A percentile compares a stretch with the other conserved stretches of the same genome.
Conservation (phyloP, 768 basidiomycete species). For the Pluteus cervinus region DNA sequence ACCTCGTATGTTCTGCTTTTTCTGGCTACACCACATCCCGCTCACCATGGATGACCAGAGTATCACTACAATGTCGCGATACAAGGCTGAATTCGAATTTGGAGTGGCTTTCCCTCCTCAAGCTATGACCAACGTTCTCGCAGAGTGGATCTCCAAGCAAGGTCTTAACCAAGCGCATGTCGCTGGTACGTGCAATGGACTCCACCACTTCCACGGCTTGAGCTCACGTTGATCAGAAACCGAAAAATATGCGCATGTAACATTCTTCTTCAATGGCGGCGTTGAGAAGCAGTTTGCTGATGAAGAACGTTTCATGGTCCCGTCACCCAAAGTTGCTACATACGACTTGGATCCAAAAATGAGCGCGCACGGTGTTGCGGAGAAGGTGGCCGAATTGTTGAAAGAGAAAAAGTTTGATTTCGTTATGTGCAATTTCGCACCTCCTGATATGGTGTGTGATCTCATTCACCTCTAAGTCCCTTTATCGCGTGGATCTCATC, state of each 20-base stretch:
- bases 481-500: not conserved
- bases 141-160: slow-evolving; percentile 81
- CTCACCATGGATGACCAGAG: slow-evolving; percentile 32
- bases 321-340: slow-evolving; percentile 90
- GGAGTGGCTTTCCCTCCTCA: slow-evolving; percentile 90
- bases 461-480: not conserved
- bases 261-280: slow-evolving; percentile 98
- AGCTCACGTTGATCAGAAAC: slow-evolving; percentile 49
- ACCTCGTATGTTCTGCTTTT: slow-evolving; percentile 49
- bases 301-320: slow-evolving; percentile 84
- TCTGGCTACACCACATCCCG: not conserved
- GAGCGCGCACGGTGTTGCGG: slow-evolving; percentile 83
- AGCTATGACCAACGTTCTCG: slow-evolving; percentile 89
- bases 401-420: slow-evolving; percentile 69
- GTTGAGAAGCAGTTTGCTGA: slow-evolving; percentile 85
- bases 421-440: slow-evolving; percentile 97
- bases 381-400: slow-evolving; percentile 88
- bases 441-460: slow-evolving; percentile 81
- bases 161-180: slow-evolving; percentile 84
- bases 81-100: slow-evolving; percentile 91
- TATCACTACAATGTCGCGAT: slow-evolving; percentile 91
- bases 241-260: slow-evolving; percentile 98
- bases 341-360: slow-evolving; percentile 91
- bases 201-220: not conserved
- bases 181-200: slow-evolving; percentile 47